These are phyloP conservation scores for Pleurotus tuber-regium DNA, from an alignment of 768 basidiomycete species.

Conservation along the genomic window DNA sequence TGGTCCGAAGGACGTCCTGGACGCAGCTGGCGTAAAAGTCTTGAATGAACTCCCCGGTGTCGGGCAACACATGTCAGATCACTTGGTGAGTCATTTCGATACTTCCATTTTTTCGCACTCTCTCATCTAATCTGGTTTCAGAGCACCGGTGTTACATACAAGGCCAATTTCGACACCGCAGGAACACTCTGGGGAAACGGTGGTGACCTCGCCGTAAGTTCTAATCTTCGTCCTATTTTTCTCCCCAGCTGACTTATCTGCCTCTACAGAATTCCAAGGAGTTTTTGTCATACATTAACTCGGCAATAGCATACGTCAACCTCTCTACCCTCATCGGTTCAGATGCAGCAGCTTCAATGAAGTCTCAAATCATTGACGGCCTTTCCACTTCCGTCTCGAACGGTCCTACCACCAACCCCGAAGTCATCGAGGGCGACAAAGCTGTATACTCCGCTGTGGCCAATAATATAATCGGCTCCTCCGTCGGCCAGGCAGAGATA, in stretches of 20 bases:
- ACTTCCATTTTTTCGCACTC: conserved; percentile 4
- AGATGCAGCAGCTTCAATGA: conserved; percentile 29
- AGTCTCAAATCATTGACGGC: conserved; percentile 28
- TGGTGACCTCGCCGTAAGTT: conserved; percentile 1
- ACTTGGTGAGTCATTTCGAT: not conserved
- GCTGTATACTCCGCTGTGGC: conserved; percentile 48
- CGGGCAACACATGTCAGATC: conserved; percentile 1
- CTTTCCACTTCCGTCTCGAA: conserved; percentile 34
- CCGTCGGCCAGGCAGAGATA: conserved; percentile 56
- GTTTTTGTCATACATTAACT: conserved; percentile 49
- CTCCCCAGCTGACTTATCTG: not conserved
- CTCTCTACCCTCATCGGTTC: conserved; percentile 36
- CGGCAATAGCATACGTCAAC: conserved; percentile 50
- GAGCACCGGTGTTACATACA: conserved; percentile 8
- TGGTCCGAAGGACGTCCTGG: conserved; percentile 46
- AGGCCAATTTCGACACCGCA: conserved; percentile 5
- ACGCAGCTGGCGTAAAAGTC: conserved; percentile 38
- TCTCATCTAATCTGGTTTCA: not conserved
- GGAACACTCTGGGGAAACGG: conserved; percentile 1
- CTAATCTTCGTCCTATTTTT: not conserved
- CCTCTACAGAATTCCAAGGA: conserved; percentile 8
- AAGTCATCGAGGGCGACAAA: conserved; percentile 53
- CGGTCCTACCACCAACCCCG: conserved; percentile 33
- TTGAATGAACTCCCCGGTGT: conserved; percentile 41
- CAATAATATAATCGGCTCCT: conserved; percentile 34